phyloP scores from a whole-genome alignment of 2,329 filamentous ascomycete genomes.

The Chaetomium strumarium region DNA sequence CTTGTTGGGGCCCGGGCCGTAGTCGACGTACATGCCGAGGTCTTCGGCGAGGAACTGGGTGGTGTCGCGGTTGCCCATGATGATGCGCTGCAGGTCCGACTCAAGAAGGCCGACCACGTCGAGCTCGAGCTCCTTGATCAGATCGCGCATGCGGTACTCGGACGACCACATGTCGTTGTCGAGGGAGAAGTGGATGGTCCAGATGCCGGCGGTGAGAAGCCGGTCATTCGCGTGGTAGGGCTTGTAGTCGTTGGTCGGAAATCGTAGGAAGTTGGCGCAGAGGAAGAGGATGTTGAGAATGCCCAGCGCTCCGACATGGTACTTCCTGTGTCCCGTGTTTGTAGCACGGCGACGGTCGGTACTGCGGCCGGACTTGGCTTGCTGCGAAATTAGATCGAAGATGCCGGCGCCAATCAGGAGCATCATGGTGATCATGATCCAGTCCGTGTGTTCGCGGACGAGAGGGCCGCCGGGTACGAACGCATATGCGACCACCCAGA shows the following conservation, averaged over 20 bases:
- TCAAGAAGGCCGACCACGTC: slow-evolving; percentile 95
- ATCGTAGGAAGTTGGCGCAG: slow-evolving; percentile 77
- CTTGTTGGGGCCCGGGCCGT: slow-evolving; percentile 94
- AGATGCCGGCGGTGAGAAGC: slow-evolving; percentile 88
- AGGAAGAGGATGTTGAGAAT: slow-evolving; percentile 74
- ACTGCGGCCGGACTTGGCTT: slow-evolving; percentile 37
- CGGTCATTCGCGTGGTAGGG: slow-evolving; percentile 86
- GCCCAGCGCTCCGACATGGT: slow-evolving; percentile 55
- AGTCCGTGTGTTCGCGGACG: slow-evolving; percentile 90
- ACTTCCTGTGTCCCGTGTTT: slow-evolving; percentile 40
- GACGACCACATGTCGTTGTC: slow-evolving; percentile 99
- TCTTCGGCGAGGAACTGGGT: slow-evolving; percentile 95
- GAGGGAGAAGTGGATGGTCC: slow-evolving; percentile 96
- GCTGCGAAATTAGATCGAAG: slow-evolving; percentile 58
- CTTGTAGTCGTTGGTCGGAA: slow-evolving; percentile 86
- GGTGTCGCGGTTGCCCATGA: slow-evolving; percentile 97
- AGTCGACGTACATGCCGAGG: slow-evolving; percentile 97
- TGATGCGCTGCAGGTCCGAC: slow-evolving; percentile 90
- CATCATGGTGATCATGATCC: slow-evolving; percentile 88
- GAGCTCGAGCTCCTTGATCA: slow-evolving; percentile 91
- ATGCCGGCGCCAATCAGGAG: slow-evolving; percentile 76
- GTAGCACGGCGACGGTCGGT: slow-evolving; percentile 34
- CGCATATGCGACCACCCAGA: slow-evolving; percentile 97
- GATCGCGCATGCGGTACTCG: slow-evolving; percentile 85
- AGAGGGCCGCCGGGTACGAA: slow-evolving; percentile 93